Base-by-base conservation (phyloP, 78 protist genomes). In the Dictyostelium firmibasis region DNA sequence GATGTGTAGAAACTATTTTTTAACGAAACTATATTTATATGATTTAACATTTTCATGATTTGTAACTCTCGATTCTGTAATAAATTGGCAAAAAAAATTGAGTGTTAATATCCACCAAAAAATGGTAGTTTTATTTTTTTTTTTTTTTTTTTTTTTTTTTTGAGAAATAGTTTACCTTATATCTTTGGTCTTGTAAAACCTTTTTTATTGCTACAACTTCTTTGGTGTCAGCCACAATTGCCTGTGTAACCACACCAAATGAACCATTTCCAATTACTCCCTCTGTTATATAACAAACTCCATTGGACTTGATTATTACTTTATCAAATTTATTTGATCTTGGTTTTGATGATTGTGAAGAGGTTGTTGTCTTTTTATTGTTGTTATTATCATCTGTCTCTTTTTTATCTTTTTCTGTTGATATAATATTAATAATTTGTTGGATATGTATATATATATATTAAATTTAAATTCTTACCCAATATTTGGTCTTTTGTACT, bases 171-270 rank as follows among this genome's bases (percentile, higher is more conserved):
- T 25, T 23, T 41, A 98, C 99, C 99, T 99, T 99, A 96, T 94
- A 99, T 20, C 99, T 84, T 69, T 95, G 84, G 95, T 99, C 99
- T 92, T 99, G 99, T 76, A 98, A 92, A 38, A 99, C 99, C 88
- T 99, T 98, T 92, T 99, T 99, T 64, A 99, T 97, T 44, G 99
- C 99, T 10, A 99, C 99, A 27, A 74, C 70, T 67, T 99, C 99
- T 35, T 94, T 92, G 1, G 99, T 91, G 16, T 94, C 98, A 3
- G 76, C 92, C 27, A 97, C 85, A 18, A 36, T 83, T 2, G 99
- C 99, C 35, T 92, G 93, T 67, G 96, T 98, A 10, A 99, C 99
- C 13, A 97, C 98, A 31, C 99, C 99, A 57, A 99, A 99, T 29
- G 99, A 97, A 16, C 99, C 99, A 29, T 96, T 96, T 8, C 99